Conservation (phyloP, 192 early-diverging fungal genomes). For the Dimargaris verticillata region DNA sequence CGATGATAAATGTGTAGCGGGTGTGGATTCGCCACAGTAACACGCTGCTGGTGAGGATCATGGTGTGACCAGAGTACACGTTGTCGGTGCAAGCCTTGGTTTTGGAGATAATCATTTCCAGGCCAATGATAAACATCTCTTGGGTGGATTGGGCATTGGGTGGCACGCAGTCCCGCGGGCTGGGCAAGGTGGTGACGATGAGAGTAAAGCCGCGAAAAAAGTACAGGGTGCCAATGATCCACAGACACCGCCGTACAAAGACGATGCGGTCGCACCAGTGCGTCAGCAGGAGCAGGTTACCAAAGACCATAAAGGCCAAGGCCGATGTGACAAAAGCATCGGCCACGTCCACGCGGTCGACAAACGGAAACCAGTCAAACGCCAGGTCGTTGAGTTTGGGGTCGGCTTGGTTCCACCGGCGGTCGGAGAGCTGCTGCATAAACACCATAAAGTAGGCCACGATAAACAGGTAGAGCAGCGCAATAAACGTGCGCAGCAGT, state of each 20-base stretch:
- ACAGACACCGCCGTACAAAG: constrained; percentile 30
- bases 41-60: constrained; percentile 30
- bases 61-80: constrained; percentile 44
- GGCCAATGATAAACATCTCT: constrained; percentile 25
- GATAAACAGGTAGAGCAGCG: constrained; percentile 20
- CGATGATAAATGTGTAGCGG: constrained; percentile 23
- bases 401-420: constrained; percentile 20
- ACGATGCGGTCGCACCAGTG: constrained; percentile 35
- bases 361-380: constrained; percentile 28
- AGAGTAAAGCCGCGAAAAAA: constrained; percentile 34
- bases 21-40: constrained; percentile 39
- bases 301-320: constrained; percentile 23
- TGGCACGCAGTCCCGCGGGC: constrained; percentile 16
- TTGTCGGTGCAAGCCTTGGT: constrained; percentile 41
- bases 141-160: constrained; percentile 18
- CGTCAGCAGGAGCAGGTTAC: constrained; percentile 19
- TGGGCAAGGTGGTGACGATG: constrained; percentile 38
- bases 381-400: constrained; percentile 28
- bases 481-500: constrained; percentile 16
- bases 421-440: constrained; percentile 30
- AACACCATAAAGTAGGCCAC: constrained; percentile 30
- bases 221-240: constrained; percentile 38
- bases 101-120: constrained; percentile 28
- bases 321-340: constrained; percentile 32
- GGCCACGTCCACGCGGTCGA: constrained; percentile 29